A percentile compares a stretch with the other conserved stretches of the same genome.
These are phyloP conservation scores for Neurospora tetraspora DNA, from an alignment of 495 filamentous ascomycete species.

Conservation along the genomic window DNA sequence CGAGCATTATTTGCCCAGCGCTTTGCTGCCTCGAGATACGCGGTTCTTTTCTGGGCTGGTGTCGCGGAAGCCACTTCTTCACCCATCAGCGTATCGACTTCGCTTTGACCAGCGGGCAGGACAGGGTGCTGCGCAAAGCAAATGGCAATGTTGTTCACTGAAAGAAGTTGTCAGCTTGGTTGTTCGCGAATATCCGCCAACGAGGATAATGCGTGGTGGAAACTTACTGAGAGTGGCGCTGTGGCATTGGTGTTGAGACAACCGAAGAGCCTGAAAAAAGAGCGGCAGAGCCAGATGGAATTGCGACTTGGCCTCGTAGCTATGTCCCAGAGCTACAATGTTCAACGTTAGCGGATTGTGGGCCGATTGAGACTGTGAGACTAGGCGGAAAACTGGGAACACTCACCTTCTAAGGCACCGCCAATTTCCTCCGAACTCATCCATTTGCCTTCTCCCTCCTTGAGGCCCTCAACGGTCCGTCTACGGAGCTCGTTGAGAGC, in stretches of 20 bases:
- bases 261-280: constrained; percentile 68
- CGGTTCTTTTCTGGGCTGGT: constrained; percentile 34
- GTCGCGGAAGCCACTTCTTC: constrained; percentile 15
- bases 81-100: constrained; percentile 19
- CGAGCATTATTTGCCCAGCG: constrained; percentile 72
- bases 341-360: constrained; percentile 10
- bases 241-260: constrained; percentile 57
- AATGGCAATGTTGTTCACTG: constrained; percentile 64
- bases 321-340: constrained; percentile 52
- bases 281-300: constrained; percentile 78
- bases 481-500: constrained; percentile 61
- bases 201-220: background rate
- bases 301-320: constrained; percentile 58
- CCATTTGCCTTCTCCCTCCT: constrained; percentile 60
- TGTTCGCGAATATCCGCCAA: background rate
- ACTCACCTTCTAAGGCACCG: constrained; percentile 55
- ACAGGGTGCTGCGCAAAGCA: constrained; percentile 55
- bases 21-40: constrained; percentile 49
- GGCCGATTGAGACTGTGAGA: background rate
- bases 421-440: constrained; percentile 63
- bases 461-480: constrained; percentile 52
- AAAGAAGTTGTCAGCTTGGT: background rate
- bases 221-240: constrained; percentile 60
- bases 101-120: constrained; percentile 23
- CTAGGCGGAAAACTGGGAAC: background rate